Conservation (phyloP, 148 eudicot species). For the Camellia lanceoleosa region DNA sequence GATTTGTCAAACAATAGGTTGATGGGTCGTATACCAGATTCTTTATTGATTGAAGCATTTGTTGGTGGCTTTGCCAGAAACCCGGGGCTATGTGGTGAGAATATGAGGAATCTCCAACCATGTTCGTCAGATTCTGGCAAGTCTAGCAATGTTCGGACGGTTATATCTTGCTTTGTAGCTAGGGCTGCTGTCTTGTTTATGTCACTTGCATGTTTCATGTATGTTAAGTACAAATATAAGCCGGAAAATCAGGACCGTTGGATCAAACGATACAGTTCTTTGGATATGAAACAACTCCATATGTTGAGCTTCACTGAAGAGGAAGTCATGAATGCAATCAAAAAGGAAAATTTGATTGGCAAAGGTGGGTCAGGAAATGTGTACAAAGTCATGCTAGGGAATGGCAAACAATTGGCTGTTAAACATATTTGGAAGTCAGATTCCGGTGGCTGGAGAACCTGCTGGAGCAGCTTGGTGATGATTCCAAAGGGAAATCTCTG, state of each 20-base stretch:
- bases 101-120: slow-evolving; percentile 14
- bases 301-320: slow-evolving; percentile 32
- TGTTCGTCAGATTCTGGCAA: slow-evolving; percentile 24
- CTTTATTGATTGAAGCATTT: slow-evolving; percentile 24
- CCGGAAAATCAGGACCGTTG: slow-evolving; percentile 14
- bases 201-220: slow-evolving; percentile 22
- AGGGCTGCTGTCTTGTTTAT: slow-evolving; percentile 19
- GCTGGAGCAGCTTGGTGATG: slow-evolving; percentile 23
- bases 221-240: slow-evolving; percentile 15
- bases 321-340: slow-evolving; percentile 26
- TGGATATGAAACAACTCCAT: slow-evolving; percentile 38
- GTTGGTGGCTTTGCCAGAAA: slow-evolving; percentile 28
- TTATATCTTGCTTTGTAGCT: slow-evolving; percentile 23
- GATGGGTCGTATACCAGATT: slow-evolving; percentile 31
- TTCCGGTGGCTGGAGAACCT: slow-evolving; percentile 18
- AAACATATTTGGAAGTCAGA: slow-evolving; percentile 39
- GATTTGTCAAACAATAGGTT: slow-evolving; percentile 36
- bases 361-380: slow-evolving; percentile 44
- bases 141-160: neutral
- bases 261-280: slow-evolving; percentile 16
- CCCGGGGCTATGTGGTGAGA: slow-evolving; percentile 30
- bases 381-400: slow-evolving; percentile 19
- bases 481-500: slow-evolving; percentile 21
- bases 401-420: slow-evolving; percentile 35
- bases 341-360: slow-evolving; percentile 35